Evolutionary conservation across 192 early-diverging fungal genomes (phyloP).

Genomic region (Coemansia sp.): DNA sequence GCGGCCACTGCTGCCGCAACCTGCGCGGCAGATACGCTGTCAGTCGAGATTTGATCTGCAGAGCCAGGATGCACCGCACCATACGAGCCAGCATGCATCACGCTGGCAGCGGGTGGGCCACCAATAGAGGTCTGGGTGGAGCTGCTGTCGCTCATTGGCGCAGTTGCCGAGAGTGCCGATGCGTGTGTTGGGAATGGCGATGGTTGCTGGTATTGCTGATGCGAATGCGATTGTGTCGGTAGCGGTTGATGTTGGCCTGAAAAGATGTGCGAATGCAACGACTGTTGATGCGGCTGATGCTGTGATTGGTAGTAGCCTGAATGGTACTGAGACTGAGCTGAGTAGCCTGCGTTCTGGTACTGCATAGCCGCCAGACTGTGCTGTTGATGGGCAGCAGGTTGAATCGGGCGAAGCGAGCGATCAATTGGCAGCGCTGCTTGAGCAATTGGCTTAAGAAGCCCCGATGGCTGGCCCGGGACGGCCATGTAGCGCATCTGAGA

Average conservation of each 20-base stretch:
- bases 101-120: conserved; percentile 12
- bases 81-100: conserved; percentile 29
- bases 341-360: conserved; percentile 9
- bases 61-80: conserved; percentile 10
- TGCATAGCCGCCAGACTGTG: conserved; percentile 25
- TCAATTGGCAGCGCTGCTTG: conserved; percentile 20
- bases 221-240: not conserved
- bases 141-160: conserved; percentile 33
- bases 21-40: conserved; percentile 46
- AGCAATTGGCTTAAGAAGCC: conserved; percentile 21
- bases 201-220: conserved; percentile 22
- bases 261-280: conserved; percentile 21
- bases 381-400: conserved; percentile 18
- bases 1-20: conserved; percentile 51
- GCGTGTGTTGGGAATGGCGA: conserved; percentile 34
- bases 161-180: conserved; percentile 22
- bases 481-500: conserved; percentile 53
- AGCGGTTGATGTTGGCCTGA: conserved; percentile 8
- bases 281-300: conserved; percentile 15
- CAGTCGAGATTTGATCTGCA: conserved; percentile 20
- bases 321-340: conserved; percentile 16
- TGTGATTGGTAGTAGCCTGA: conserved; percentile 36
- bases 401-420: conserved; percentile 27
- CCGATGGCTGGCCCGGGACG: conserved; percentile 43
- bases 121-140: conserved; percentile 24